Evolutionary conservation across 78 protist species (phyloP).

Genomic region (slime mould (Dictyostelium discoideum)): DNA sequence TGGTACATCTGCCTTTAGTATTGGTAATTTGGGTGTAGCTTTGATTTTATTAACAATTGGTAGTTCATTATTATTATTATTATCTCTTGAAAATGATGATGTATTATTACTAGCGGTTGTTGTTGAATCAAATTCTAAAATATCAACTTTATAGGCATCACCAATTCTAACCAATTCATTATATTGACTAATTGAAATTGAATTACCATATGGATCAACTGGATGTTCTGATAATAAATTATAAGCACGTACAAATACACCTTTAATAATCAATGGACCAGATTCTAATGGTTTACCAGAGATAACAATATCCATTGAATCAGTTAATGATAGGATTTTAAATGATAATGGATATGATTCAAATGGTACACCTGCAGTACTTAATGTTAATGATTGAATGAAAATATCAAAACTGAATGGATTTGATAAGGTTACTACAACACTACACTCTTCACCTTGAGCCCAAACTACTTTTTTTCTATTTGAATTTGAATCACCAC

Average conservation of each 20-base stretch:
- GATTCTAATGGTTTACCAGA: constrained; percentile 45
- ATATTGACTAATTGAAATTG: constrained; percentile 20
- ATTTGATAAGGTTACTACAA: constrained; percentile 42
- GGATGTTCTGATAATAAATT: constrained; percentile 58
- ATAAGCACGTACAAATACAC: constrained; percentile 56
- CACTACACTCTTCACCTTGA: constrained; percentile 48
- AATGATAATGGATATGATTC: constrained; percentile 80
- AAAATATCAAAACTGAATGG: constrained; percentile 68
- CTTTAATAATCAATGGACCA: constrained; percentile 65
- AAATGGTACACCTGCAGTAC: constrained; percentile 78
- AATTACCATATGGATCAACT: constrained; percentile 55
- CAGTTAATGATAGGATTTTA: constrained; percentile 39
- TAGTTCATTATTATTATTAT: not conserved
- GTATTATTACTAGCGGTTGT: not conserved
- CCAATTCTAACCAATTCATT: not conserved
- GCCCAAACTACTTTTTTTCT: constrained; percentile 40
- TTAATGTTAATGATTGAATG: constrained; percentile 40
- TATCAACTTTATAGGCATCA: constrained; percentile 41
- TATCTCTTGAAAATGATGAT: not conserved
- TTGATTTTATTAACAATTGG: constrained; percentile 5
- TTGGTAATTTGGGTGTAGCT: constrained; percentile 27
- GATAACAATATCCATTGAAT: constrained; percentile 56
- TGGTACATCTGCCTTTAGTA: constrained; percentile 10
- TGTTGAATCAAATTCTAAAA: not conserved
- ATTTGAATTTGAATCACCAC: not conserved